Evolutionary conservation across 2,329 filamentous ascomycete species (phyloP).

Genomic region (Hypoxylon sp.): DNA sequence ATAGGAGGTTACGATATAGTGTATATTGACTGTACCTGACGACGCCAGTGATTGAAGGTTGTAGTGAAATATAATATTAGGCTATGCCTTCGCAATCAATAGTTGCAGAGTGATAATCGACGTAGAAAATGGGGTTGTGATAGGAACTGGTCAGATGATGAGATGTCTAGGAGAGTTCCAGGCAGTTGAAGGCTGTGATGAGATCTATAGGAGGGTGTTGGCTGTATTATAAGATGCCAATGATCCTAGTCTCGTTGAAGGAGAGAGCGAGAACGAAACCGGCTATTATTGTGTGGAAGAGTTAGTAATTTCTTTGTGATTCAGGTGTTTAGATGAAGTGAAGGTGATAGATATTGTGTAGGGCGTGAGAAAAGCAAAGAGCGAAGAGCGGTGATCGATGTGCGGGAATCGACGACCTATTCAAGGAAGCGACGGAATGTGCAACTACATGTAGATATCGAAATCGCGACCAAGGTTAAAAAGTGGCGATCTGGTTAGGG

Average conservation of each 20-base stretch:
- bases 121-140: neutral
- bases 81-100: neutral
- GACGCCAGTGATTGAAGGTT: neutral
- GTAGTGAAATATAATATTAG: neutral
- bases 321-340: neutral
- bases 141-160: neutral
- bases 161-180: neutral
- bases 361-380: neutral
- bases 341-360: neutral
- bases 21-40: neutral
- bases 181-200: neutral
- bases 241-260: neutral
- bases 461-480: neutral
- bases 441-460: neutral
- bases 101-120: neutral
- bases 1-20: neutral
- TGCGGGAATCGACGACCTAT: neutral
- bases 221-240: neutral
- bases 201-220: neutral
- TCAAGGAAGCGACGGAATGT: neutral
- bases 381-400: neutral
- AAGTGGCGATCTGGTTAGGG: constrained; percentile 2
- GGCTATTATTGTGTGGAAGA: neutral
- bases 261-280: neutral
- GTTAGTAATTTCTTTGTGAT: neutral